These are phyloP conservation scores for Phytophthora megakarya DNA, from an alignment of 352 stramenopile genomes.

Conservation along the genomic window DNA sequence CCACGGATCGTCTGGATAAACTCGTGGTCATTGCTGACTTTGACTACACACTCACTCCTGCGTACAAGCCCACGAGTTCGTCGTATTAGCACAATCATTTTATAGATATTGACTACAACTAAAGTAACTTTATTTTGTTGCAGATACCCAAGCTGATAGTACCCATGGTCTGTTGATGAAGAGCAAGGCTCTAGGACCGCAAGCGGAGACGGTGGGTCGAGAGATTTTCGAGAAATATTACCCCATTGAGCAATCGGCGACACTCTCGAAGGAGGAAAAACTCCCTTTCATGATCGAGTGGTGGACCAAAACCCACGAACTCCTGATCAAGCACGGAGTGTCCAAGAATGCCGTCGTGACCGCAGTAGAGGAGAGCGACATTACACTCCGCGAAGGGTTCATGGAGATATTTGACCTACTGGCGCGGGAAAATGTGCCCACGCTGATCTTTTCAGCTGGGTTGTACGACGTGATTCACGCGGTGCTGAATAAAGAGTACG, in stretches of 20 bases:
- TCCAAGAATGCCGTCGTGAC: conserved; percentile 45
- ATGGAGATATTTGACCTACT: conserved; percentile 67
- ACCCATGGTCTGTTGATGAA: conserved; percentile 60
- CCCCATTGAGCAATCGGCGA: conserved; percentile 76
- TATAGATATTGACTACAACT: background rate
- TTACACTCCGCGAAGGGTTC: conserved; percentile 64
- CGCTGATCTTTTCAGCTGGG: conserved; percentile 73
- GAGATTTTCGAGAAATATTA: conserved; percentile 78
- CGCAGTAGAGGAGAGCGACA: conserved; percentile 55
- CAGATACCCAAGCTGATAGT: conserved; percentile 54
- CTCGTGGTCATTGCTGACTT: conserved; percentile 86
- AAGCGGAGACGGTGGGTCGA: conserved; percentile 30
- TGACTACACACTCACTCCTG: conserved; percentile 80
- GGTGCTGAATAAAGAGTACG: conserved; percentile 71
- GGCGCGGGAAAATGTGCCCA: conserved; percentile 60
- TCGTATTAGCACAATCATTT: background rate
- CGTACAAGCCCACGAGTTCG: conserved; percentile 56
- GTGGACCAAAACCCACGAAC: conserved; percentile 57
- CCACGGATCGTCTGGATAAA: conserved; percentile 62
- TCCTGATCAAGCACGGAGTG: conserved; percentile 67
- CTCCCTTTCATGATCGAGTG: conserved; percentile 80
- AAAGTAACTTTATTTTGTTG: background rate
- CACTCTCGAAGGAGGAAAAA: conserved; percentile 70
- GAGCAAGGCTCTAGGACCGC: conserved; percentile 48
- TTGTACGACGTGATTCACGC: conserved; percentile 85